Percentiles rank a stretch among this genome's conserved stretches.
phyloP scores from a whole-genome alignment of 2,329 filamentous ascomycete species.

The Nemania sp. region DNA sequence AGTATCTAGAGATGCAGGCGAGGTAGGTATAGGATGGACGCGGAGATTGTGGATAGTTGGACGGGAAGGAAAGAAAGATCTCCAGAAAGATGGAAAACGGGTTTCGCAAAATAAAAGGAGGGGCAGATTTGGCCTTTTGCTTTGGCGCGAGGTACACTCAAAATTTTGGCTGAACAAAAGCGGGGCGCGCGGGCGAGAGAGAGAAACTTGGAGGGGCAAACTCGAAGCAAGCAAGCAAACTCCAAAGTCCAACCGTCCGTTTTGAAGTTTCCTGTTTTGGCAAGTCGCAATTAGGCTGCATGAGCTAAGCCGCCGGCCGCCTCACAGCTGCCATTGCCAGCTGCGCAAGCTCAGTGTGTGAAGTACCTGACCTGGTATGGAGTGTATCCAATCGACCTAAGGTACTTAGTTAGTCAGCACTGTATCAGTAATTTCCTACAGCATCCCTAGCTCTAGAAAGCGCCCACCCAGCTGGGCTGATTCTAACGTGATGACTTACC shows the following conservation, averaged over 20 bases:
- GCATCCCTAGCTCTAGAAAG: not conserved
- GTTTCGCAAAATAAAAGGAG: conserved; percentile 37
- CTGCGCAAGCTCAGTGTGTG: not conserved
- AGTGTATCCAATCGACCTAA: no score
- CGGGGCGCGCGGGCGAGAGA: conserved; percentile 28
- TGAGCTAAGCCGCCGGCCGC: not conserved
- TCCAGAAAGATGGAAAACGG: conserved; percentile 29
- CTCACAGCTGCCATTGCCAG: not conserved
- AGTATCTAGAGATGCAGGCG: conserved; percentile 26
- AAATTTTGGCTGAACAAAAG: conserved; percentile 38
- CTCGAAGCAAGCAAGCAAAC: no score
- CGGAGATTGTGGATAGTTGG: conserved; percentile 34
- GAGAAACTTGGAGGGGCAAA: conserved; percentile 27
- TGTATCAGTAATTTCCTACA: not conserved
- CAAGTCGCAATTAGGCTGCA: not conserved
- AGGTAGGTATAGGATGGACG: conserved; percentile 22
- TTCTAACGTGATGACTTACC: conserved; percentile 20
- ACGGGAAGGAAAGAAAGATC: conserved; percentile 37
- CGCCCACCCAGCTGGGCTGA: conserved; percentile 20
- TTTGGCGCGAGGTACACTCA: conserved; percentile 31
- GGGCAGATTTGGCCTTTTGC: conserved; percentile 33
- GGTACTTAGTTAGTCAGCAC: no score
- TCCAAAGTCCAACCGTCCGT: not conserved
- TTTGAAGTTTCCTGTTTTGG: not conserved
- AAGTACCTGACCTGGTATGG: no score